Base-by-base conservation (phyloP, 345 rosid species). In the Gossypioides kirkii region DNA sequence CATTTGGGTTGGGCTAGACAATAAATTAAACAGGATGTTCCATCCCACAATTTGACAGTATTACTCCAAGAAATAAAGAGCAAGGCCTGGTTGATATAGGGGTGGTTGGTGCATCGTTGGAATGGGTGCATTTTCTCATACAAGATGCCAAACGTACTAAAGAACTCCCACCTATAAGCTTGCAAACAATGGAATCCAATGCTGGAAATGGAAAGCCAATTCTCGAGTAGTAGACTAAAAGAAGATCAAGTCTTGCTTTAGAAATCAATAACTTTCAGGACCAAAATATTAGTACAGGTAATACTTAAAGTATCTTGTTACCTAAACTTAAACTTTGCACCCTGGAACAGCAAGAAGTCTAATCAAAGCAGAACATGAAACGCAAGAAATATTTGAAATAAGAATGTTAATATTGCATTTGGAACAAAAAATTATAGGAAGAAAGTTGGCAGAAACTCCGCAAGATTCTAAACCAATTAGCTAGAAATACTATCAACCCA, bases 81-180 rank as follows among this genome's bases (percentile, higher is more conserved):
- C 41, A 41, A n/a, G 26, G 13, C 69, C 69, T 8, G 20, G 20
- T 18, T 42, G 25, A 38, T 64, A 18, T 36, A 4, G 18, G 17
- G 52, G 32, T 4, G 9, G 69, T 38, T 64, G 69, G 28, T 18
- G 17, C 6, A 42, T 32, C 69, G 49, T 63, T 63, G 50, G 69
- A 63, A 32, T 63, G 41, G 50, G 69, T 64, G 69, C 69, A 64
- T 64, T 3, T 64, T 64, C 69, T 42, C 50, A 18, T 23, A 63
- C 18, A 41, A n/a, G 49, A 63, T 3, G 23, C 49, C 49, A 20
- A 13, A 12, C 18, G 3, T 5, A 66, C 32, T 66, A 20, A 45
- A 43, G 70, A 6, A 22, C 45, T 45, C 32, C 53, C 32, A 66
- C 36, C 42, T 42, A 3, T 11, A 12, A 20, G 70, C 32, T 20